Evolutionary conservation across 176 grass and related monocot species (phyloP).

Genomic region (Bromus sterilis): DNA sequence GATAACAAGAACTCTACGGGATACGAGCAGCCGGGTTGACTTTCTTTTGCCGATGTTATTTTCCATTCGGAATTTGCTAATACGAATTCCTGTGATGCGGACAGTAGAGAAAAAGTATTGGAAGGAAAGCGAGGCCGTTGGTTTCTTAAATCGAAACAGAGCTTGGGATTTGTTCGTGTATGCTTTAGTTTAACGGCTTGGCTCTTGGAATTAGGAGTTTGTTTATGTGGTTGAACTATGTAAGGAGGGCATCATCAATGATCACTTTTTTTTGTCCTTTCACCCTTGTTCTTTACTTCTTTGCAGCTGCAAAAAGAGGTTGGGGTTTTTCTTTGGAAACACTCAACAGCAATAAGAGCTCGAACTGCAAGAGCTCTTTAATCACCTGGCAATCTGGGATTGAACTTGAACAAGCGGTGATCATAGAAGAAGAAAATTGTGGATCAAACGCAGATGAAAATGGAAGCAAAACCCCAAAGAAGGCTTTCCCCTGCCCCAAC

Average conservation of each 20-base stretch:
- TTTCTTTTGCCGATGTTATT: background rate
- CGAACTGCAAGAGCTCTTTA: no score
- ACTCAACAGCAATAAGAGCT: background rate
- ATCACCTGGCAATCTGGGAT: no score
- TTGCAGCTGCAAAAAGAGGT: background rate
- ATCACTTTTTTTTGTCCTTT: slow-evolving; percentile 1
- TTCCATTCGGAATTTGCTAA: background rate
- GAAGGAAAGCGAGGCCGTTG: slow-evolving; percentile 2
- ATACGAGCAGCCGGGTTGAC: slow-evolving; percentile 12
- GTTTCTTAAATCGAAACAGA: background rate
- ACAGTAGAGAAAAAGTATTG: slow-evolving; percentile 27
- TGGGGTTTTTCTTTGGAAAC: background rate
- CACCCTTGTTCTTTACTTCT: background rate
- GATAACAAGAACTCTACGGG: no score
- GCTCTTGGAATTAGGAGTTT: slow-evolving; percentile 18
- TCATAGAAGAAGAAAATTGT: no score
- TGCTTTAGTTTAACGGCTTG: background rate
- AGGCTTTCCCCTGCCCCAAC: background rate
- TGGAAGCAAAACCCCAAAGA: background rate
- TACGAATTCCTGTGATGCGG: slow-evolving; percentile 23
- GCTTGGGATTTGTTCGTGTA: slow-evolving; percentile 14
- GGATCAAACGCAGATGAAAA: background rate
- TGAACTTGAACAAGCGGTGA: no score
- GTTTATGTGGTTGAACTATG: slow-evolving; percentile 21
- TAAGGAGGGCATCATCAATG: background rate